Conservation (phyloP, 192 early-diverging fungal genomes). For the Coemansia sp. region DNA sequence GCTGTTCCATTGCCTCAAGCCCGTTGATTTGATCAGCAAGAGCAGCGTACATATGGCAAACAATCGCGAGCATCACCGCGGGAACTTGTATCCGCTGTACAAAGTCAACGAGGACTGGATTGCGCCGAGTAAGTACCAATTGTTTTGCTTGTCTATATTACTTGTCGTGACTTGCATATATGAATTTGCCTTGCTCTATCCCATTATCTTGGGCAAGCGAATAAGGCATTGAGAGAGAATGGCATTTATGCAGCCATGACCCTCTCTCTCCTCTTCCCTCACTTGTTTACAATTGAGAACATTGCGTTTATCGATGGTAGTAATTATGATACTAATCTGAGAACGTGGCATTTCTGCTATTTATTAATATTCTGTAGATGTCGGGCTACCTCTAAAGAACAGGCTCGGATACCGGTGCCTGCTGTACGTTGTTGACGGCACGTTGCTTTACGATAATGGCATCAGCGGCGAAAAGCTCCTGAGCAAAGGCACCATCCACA, state of each 20-base stretch:
- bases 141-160: neutral
- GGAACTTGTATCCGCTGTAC: conserved; percentile 44
- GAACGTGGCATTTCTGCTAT: conserved; percentile 1
- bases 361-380: conserved; percentile 32
- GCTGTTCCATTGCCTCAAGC: conserved; percentile 39
- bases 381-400: conserved; percentile 44
- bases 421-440: conserved; percentile 47
- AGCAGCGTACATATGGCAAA: neutral
- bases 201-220: neutral
- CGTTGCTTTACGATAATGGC: conserved; percentile 44
- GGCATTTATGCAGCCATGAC: conserved; percentile 5
- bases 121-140: conserved; percentile 48
- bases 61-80: conserved; percentile 13
- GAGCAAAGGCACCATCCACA: conserved; percentile 43
- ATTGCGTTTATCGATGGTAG: neutral
- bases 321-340: neutral
- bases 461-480: conserved; percentile 43
- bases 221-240: neutral
- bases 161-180: conserved; percentile 33
- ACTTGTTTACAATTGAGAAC: neutral
- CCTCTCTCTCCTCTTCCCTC: neutral
- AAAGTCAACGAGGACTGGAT: conserved; percentile 55
- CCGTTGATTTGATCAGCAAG: conserved; percentile 33
- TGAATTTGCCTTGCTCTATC: conserved; percentile 22
- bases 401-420: conserved; percentile 47